These are phyloP conservation scores for Paxillus ammoniavirescens DNA, from an alignment of 768 basidiomycete genomes.

Conservation along the genomic window DNA sequence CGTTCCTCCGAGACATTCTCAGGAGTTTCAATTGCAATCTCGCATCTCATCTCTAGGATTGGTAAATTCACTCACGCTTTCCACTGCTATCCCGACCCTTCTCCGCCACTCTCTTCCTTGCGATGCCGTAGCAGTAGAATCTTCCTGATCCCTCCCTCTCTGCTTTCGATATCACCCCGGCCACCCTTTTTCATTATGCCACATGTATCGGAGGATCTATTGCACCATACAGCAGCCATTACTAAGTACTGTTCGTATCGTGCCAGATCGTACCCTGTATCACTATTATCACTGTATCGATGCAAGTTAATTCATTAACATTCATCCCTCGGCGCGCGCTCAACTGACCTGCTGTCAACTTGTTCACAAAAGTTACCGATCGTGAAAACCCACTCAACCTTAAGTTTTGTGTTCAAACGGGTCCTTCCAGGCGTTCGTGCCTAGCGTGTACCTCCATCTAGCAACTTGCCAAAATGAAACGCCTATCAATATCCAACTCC, in stretches of 20 bases:
- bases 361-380: conserved; percentile 17
- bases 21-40: conserved; percentile 1
- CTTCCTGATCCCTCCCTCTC: conserved; percentile 8
- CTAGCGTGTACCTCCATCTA: conserved; percentile 12
- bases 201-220: conserved; percentile 6
- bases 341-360: conserved; percentile 7
- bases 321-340: conserved; percentile 14
- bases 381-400: conserved; percentile 25
- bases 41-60: conserved; percentile 4
- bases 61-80: conserved; percentile 9
- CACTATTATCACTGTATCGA: conserved; percentile 20
- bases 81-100: background rate
- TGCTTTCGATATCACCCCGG: conserved; percentile 22
- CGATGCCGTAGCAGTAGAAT: conserved; percentile 8
- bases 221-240: conserved; percentile 6
- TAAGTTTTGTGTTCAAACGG: conserved; percentile 24
- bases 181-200: conserved; percentile 16
- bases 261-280: conserved; percentile 9
- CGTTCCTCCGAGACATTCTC: conserved; percentile 7
- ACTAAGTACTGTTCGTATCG: conserved; percentile 6
- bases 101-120: conserved; percentile 9
- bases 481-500: conserved; percentile 20
- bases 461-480: conserved; percentile 15
- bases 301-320: conserved; percentile 23
- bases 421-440: conserved; percentile 15